phyloP scores from a whole-genome alignment of 108 stramenopile genomes.

The Cyclotella kingstonii region DNA sequence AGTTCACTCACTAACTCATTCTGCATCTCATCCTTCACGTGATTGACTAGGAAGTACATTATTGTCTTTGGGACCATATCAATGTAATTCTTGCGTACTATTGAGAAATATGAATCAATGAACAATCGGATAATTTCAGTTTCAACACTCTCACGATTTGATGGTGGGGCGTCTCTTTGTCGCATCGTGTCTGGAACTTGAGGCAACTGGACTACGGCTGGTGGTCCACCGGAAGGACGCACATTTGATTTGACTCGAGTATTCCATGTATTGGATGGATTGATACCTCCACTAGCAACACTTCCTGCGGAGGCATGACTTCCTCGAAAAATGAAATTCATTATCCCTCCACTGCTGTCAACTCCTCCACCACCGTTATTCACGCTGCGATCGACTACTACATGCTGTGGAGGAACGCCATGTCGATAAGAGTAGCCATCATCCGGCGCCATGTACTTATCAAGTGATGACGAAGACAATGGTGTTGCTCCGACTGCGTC shows the following conservation, averaged over 20 bases:
- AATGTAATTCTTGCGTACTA: slow-evolving; percentile 95
- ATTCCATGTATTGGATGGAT: slow-evolving; percentile 28
- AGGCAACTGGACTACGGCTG: slow-evolving; percentile 89
- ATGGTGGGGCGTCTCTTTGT: slow-evolving; percentile 86
- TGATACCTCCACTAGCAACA: slow-evolving; percentile 5
- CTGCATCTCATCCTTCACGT: slow-evolving; percentile 91
- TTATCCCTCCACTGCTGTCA: slow-evolving; percentile 66
- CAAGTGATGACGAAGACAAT: slow-evolving; percentile 46
- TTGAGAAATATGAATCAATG: slow-evolving; percentile 92
- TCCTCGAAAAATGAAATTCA: slow-evolving; percentile 91
- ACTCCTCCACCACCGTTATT: slow-evolving; percentile 26
- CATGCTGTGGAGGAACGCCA: slow-evolving; percentile 51
- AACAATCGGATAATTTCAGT: slow-evolving; percentile 96
- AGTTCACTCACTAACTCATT: slow-evolving; percentile 94
- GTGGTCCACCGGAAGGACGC: slow-evolving; percentile 40
- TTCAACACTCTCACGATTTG: slow-evolving; percentile 86
- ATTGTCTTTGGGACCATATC: slow-evolving; percentile 98
- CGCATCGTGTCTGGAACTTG: slow-evolving; percentile 93
- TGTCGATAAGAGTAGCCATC: slow-evolving; percentile 42
- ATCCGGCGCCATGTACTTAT: slow-evolving; percentile 51
- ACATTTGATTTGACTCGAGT: slow-evolving; percentile 12
- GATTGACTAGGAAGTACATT: slow-evolving; percentile 98
- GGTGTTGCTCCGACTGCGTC: slow-evolving; percentile 47
- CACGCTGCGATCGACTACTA: slow-evolving; percentile 26
- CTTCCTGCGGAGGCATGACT: slow-evolving; percentile 24